phyloP scores from a whole-genome alignment of 1,284 basidiomycete genomes.

The Golubevia sp. region DNA sequence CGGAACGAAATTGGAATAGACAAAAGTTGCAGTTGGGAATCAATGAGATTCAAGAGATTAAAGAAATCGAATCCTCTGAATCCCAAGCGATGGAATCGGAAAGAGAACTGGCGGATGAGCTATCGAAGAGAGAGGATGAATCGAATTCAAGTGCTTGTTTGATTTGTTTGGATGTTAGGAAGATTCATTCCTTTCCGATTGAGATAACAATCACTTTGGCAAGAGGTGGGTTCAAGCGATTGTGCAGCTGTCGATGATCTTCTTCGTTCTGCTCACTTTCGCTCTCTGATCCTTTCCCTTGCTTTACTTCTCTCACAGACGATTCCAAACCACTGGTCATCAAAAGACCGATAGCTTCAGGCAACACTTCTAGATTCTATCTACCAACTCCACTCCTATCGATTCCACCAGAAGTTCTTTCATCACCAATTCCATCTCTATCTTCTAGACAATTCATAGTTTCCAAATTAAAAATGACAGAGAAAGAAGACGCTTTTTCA shows the following conservation, averaged over 20 bases:
- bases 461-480: constrained; percentile 18
- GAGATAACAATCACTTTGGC: too few species aligned
- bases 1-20: too few species aligned
- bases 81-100: too few species aligned
- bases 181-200: too few species aligned
- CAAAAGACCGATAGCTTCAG: constrained; percentile 4
- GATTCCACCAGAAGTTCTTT: neutral
- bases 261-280: constrained; percentile 22
- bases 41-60: too few species aligned
- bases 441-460: constrained; percentile 43
- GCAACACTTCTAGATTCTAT: constrained; percentile 4
- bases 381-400: constrained; percentile 8
- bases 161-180: too few species aligned
- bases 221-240: too few species aligned
- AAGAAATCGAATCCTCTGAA: too few species aligned
- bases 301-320: neutral
- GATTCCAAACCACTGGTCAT: constrained; percentile 5
- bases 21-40: too few species aligned
- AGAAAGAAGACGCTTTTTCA: constrained; percentile 13
- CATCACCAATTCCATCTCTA: constrained; percentile 26
- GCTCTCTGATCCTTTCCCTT: constrained; percentile 12
- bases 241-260: neutral
- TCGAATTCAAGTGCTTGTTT: too few species aligned
- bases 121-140: too few species aligned
- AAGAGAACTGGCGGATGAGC: too few species aligned